A percentile compares a stretch with the other conserved stretches of the same genome.
Evolutionary conservation across 306 rosid species (phyloP).

Genomic region (Geum urbanum): DNA sequence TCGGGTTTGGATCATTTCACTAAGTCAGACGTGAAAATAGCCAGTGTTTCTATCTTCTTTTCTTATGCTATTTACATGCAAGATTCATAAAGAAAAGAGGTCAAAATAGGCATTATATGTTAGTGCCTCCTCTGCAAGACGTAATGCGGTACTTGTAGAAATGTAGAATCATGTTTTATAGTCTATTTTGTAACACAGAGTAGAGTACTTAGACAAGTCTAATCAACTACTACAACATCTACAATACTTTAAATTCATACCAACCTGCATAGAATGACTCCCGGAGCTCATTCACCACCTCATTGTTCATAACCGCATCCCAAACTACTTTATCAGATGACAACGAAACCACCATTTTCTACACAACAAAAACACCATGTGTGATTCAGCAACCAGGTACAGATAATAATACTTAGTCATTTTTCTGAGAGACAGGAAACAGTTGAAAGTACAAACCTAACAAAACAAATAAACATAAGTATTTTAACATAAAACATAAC

Average conservation of each 20-base stretch:
- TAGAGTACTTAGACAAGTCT: not conserved
- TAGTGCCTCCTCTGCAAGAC: not conserved
- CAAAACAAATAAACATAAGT: too few relatives aligned
- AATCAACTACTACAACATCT: not conserved
- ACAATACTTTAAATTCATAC: slow-evolving; percentile 8
- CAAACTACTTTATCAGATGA: slow-evolving; percentile 71
- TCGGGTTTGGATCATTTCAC: too few relatives aligned
- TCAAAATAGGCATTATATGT: too few relatives aligned
- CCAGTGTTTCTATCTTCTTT: too few relatives aligned
- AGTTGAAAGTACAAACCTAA: not conserved
- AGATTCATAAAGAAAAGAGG: too few relatives aligned
- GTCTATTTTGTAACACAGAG: not conserved
- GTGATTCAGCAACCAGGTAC: not conserved
- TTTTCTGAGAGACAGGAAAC: not conserved
- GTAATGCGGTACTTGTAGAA: too few relatives aligned
- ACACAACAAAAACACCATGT: not conserved
- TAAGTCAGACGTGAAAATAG: too few relatives aligned
- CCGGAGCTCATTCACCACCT: slow-evolving; percentile 57
- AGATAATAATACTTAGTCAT: not conserved
- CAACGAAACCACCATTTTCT: slow-evolving; percentile 73
- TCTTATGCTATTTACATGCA: too few relatives aligned
- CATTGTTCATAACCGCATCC: slow-evolving; percentile 78
- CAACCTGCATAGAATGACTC: slow-evolving; percentile 51
- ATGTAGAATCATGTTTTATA: too few relatives aligned
- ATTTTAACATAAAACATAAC: too few relatives aligned